Evolutionary conservation across 352 stramenopile species (phyloP), one percentile per base, ranked within the genome.

Genomic region (Phytophthora cactorum): DNA sequence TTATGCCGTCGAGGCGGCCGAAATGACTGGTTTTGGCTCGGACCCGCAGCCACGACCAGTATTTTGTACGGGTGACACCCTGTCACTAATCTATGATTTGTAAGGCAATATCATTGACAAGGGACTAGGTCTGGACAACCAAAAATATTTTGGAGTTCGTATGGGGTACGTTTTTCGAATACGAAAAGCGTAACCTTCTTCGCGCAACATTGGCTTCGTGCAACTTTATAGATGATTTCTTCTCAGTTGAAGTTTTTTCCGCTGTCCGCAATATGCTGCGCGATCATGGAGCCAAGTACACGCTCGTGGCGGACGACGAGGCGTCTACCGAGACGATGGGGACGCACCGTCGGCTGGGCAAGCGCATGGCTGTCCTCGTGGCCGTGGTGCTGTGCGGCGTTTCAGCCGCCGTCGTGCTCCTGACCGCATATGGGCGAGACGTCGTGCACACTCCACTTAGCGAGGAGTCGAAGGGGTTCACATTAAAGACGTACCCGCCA

Each of bases 21-120:
- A 75, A 87, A 87, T 81, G 80, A 84, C 69, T 84, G 77, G 77
- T 75, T 78, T 78, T 78, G 75, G 72, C 67, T 78, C 61, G 53
- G 45, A 67, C 52, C 52, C 9, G 54, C 5, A 28, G 47, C 8
- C 17, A 28, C 52, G 25, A 45, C 66, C 39, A 76, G 52, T 50
- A 41, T 60, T 70, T 75, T 44, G 36, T 78, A 59, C 54, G 64
- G 47, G 59, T 57, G 74, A 82, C 77, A 51, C 46, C 65, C 61
- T 57, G 14, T 68, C 52, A 11, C 0, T 55, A 55, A 15, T 39
- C 74, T 76, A 63, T 84, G 83, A 79, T 10, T 27, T 4, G 1
- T 29, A 58, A 0, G 2, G 12, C 32, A 31, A 5, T 5, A 12
- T 4, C 6, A 25, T 6, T 8, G 28, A 29, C 17, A 27, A 5